phyloP scores from a whole-genome alignment of 2,329 filamentous ascomycete species.

The Penicillium hordei region DNA sequence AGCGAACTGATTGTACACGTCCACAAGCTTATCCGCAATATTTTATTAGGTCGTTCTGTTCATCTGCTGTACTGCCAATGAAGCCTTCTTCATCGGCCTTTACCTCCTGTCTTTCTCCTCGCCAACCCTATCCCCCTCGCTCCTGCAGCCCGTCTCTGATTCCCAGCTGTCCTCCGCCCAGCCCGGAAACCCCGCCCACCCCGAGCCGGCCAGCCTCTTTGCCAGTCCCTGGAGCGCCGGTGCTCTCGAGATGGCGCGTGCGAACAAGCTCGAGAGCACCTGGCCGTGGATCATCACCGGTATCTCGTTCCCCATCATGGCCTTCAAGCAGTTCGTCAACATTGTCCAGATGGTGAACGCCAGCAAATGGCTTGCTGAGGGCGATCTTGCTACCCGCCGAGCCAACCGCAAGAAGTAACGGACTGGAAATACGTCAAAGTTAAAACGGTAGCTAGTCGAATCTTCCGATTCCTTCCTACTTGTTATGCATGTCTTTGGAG shows the following conservation, averaged over 20 bases:
- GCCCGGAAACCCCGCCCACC: slow-evolving; percentile 66
- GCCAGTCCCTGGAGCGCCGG: slow-evolving; percentile 88
- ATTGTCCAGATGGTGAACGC: slow-evolving; percentile 92
- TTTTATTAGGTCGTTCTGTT: slow-evolving; percentile 78
- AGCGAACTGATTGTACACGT: background rate
- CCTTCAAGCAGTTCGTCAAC: slow-evolving; percentile 90
- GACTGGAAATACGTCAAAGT: background rate
- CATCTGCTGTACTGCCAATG: slow-evolving; percentile 84
- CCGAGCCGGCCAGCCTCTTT: slow-evolving; percentile 72
- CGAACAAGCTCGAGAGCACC: slow-evolving; percentile 84
- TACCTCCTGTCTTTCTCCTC: slow-evolving; percentile 98
- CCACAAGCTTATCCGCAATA: background rate
- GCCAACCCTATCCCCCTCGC: slow-evolving; percentile 80
- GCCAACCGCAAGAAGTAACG: slow-evolving; percentile 55
- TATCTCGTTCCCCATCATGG: slow-evolving; percentile 82
- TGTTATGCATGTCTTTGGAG: slow-evolving; percentile 35
- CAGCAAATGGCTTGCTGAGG: slow-evolving; percentile 86
- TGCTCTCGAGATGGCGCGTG: slow-evolving; percentile 85
- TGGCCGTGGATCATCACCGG: slow-evolving; percentile 78
- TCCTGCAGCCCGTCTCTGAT: slow-evolving; percentile 64
- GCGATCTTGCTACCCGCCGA: slow-evolving; percentile 59
- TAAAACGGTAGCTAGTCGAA: background rate
- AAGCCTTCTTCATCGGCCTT: slow-evolving; percentile 95
- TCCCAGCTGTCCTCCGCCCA: slow-evolving; percentile 55
- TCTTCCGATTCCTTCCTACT: slow-evolving; percentile 17